Evolutionary conservation across 148 eudicot species (phyloP).

Genomic region (Cornus kousa): DNA sequence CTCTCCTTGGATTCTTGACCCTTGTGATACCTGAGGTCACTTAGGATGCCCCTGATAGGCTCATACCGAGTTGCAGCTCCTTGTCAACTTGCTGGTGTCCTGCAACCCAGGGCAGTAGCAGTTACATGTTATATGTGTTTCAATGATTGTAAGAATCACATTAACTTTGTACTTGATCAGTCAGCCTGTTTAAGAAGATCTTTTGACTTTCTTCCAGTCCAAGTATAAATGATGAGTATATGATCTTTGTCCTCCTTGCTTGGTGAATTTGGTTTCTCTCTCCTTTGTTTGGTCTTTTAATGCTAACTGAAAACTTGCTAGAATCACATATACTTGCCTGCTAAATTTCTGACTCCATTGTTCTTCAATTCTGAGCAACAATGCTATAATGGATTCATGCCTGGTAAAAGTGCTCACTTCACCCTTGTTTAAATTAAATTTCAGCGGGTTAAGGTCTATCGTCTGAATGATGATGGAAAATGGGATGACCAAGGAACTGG

Average conservation of each 20-base stretch:
- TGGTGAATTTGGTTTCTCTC: not conserved
- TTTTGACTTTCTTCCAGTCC: too few species aligned
- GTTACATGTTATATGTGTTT: not conserved
- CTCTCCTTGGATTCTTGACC: too few species aligned
- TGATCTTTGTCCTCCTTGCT: too few species aligned
- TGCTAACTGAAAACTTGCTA: not conserved
- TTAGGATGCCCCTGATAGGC: too few species aligned
- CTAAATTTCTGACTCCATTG: not conserved
- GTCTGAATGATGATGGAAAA: conserved; percentile 80
- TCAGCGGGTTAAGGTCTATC: conserved; percentile 93
- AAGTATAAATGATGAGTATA: too few species aligned
- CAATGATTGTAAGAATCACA: not conserved
- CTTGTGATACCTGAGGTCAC: too few species aligned
- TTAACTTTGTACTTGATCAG: not conserved
- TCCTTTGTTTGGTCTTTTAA: not conserved
- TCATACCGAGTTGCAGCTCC: too few species aligned
- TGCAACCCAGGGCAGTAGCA: not conserved
- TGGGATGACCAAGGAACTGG: conserved; percentile 99
- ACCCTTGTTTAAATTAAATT: not conserved
- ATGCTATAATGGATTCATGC: not conserved
- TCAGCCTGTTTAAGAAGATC: too few species aligned
- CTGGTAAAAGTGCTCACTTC: not conserved
- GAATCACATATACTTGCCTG: not conserved
- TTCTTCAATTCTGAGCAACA: not conserved
- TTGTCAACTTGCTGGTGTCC: not conserved